These are phyloP conservation scores for Coprinopsis sp. DNA, from an alignment of 768 basidiomycete species.

Conservation along the genomic window DNA sequence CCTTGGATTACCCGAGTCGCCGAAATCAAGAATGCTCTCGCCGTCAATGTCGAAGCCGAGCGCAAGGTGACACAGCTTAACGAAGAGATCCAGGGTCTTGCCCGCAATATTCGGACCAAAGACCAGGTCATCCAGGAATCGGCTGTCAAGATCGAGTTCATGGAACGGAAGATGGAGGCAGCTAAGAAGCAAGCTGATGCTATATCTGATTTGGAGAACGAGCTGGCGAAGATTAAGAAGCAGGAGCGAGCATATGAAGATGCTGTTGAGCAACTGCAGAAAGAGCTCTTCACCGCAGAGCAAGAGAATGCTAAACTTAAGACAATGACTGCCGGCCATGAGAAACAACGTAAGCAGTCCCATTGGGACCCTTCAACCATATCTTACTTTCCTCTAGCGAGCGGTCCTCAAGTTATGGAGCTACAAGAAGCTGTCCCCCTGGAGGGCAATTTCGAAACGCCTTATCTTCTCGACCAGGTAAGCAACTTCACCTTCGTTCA, in stretches of 20 bases:
- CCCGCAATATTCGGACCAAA: conserved; percentile 78
- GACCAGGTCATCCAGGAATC: conserved; percentile 90
- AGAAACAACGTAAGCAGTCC: conserved; percentile 58
- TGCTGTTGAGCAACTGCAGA: conserved; percentile 88
- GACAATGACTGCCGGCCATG: conserved; percentile 56
- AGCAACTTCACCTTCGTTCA: conserved; percentile 9
- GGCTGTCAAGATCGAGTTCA: conserved; percentile 87
- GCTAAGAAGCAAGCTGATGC: conserved; percentile 87
- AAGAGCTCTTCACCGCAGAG: conserved; percentile 81
- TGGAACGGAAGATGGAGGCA: conserved; percentile 89
- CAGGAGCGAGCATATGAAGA: conserved; percentile 90
- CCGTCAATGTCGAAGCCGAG: conserved; percentile 90
- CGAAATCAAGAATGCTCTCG: conserved; percentile 77
- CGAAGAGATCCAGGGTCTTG: conserved; percentile 86
- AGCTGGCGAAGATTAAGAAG: conserved; percentile 76
- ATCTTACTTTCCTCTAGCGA: conserved; percentile 21
- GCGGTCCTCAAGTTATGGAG: conserved; percentile 49
- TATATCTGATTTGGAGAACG: conserved; percentile 74
- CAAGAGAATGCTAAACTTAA: conserved; percentile 86
- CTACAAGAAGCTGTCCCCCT: conserved; percentile 54
- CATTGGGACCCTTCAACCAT: not conserved
- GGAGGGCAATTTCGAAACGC: conserved; percentile 83
- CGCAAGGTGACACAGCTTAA: conserved; percentile 78
- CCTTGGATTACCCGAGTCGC: conserved; percentile 85
- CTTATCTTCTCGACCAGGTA: conserved; percentile 86